These are phyloP conservation scores for Aspergillus pseudoterreus DNA, from an alignment of 2,329 filamentous ascomycete genomes.

Conservation along the genomic window DNA sequence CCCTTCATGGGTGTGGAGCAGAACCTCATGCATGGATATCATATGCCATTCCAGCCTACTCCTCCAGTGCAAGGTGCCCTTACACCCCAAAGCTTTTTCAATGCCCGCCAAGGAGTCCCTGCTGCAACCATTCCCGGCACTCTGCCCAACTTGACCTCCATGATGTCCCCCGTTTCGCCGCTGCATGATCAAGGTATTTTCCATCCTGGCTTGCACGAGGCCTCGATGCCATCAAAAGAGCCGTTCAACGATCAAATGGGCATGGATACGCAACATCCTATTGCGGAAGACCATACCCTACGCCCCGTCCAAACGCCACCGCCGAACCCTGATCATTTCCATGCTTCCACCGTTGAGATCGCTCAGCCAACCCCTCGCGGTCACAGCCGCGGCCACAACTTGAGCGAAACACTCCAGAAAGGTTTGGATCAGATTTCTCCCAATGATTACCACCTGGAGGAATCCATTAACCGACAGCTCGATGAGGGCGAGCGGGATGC, in stretches of 20 bases:
- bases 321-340: slow-evolving; percentile 38
- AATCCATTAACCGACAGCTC: slow-evolving; percentile 72
- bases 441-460: slow-evolving; percentile 78
- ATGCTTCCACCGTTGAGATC: slow-evolving; percentile 48
- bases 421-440: slow-evolving; percentile 66
- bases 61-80: slow-evolving; percentile 46
- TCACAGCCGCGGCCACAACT: slow-evolving; percentile 60
- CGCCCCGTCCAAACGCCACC: slow-evolving; percentile 29
- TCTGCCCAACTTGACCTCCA: slow-evolving; percentile 39
- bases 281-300: slow-evolving; percentile 20
- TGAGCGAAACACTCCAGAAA: slow-evolving; percentile 73
- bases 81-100: slow-evolving; percentile 43
- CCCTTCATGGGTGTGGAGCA: slow-evolving; percentile 57
- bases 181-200: slow-evolving; percentile 51
- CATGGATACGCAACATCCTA: slow-evolving; percentile 26
- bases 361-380: slow-evolving; percentile 59
- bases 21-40: slow-evolving; percentile 63
- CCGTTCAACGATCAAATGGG: slow-evolving; percentile 21
- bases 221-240: slow-evolving; percentile 17
- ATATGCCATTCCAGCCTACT: slow-evolving; percentile 62
- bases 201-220: slow-evolving; percentile 25
- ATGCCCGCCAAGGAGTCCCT: slow-evolving; percentile 33
- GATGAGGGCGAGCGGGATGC: slow-evolving; percentile 65
- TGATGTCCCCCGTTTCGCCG: slow-evolving; percentile 64
- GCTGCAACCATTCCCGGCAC: slow-evolving; percentile 60